Percentiles rank a stretch among this genome's conserved stretches.
phyloP scores from a whole-genome alignment of 805 yeast species.

The Wickerhamomyces xylosicus region DNA sequence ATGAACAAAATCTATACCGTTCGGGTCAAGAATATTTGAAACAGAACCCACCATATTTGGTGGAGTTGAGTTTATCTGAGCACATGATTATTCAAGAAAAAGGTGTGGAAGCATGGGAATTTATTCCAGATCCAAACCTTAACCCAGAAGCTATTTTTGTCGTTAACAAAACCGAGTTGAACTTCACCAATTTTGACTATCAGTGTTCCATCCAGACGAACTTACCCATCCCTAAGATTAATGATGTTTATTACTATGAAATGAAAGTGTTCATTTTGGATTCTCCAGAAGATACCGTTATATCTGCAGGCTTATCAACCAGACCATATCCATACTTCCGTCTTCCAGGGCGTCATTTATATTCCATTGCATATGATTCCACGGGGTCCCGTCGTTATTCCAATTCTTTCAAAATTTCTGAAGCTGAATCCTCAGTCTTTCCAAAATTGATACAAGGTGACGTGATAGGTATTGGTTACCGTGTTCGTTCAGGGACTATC shows the following conservation, averaged over 20 bases:
- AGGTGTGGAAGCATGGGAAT: conserved; percentile 81
- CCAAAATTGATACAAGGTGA: conserved; percentile 65
- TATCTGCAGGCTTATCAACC: conserved; percentile 59
- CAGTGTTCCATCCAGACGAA: conserved; percentile 29
- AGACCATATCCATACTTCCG: conserved; percentile 69
- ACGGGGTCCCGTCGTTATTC: conserved; percentile 61
- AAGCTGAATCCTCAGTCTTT: conserved; percentile 20
- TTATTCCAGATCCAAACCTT: conserved; percentile 32
- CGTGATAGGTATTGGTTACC: conserved; percentile 85
- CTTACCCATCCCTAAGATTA: conserved; percentile 37
- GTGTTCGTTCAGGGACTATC: conserved; percentile 70
- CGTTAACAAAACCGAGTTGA: conserved; percentile 27
- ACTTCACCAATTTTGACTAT: conserved; percentile 23
- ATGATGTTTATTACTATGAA: conserved; percentile 64
- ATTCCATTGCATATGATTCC: conserved; percentile 65
- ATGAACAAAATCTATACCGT: conserved; percentile 40
- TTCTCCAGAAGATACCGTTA: conserved; percentile 29
- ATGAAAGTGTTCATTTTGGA: conserved; percentile 37
- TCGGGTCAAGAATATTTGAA: conserved; percentile 30
- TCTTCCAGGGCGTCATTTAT: conserved; percentile 63
- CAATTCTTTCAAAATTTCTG: conserved; percentile 36
- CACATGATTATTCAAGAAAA: conserved; percentile 54
- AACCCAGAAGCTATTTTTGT: conserved; percentile 43
- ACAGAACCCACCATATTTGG: conserved; percentile 14
- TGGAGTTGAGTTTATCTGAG: conserved; percentile 19